These are phyloP conservation scores for Yamadazyma spencermartinsiae DNA, from an alignment of 1,139 yeast genomes.

Conservation along the genomic window DNA sequence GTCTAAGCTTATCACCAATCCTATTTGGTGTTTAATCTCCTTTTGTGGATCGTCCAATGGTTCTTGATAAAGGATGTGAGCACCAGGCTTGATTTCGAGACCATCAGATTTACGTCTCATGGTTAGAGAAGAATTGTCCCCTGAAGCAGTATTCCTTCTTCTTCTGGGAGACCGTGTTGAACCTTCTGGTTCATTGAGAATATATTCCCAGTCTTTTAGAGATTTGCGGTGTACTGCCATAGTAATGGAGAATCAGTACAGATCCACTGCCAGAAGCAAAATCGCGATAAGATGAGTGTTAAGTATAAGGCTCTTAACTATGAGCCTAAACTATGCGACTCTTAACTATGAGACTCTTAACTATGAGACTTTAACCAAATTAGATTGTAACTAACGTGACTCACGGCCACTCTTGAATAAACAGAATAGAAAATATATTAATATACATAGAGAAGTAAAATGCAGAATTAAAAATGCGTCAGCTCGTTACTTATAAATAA, in stretches of 20 bases:
- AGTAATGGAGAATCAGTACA: not conserved
- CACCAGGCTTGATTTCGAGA: constrained; percentile 41
- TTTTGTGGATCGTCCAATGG: constrained; percentile 19
- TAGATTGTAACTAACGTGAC: too few species aligned
- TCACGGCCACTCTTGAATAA: too few species aligned
- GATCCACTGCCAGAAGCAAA: not conserved
- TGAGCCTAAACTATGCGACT: too few species aligned
- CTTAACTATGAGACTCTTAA: not conserved
- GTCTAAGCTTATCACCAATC: constrained; percentile 39
- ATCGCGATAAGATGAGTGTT: constrained; percentile 1
- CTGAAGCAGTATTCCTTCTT: constrained; percentile 15
- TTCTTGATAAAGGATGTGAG: constrained; percentile 30
- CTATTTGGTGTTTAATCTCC: constrained; percentile 18
- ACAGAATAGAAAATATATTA: not conserved
- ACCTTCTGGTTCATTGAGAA: not conserved
- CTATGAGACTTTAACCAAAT: too few species aligned
- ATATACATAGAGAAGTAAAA: not conserved
- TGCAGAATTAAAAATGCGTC: constrained; percentile 1
- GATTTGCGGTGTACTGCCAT: not conserved
- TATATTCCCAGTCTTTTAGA: not conserved
- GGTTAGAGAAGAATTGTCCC: constrained; percentile 12
- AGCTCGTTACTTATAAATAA: constrained; percentile 56
- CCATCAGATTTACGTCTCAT: constrained; percentile 35
- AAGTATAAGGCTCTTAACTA: too few species aligned
- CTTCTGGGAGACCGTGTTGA: constrained; percentile 10